phyloP scores from a whole-genome alignment of 495 filamentous ascomycete species.

The Tuber calosporum region DNA sequence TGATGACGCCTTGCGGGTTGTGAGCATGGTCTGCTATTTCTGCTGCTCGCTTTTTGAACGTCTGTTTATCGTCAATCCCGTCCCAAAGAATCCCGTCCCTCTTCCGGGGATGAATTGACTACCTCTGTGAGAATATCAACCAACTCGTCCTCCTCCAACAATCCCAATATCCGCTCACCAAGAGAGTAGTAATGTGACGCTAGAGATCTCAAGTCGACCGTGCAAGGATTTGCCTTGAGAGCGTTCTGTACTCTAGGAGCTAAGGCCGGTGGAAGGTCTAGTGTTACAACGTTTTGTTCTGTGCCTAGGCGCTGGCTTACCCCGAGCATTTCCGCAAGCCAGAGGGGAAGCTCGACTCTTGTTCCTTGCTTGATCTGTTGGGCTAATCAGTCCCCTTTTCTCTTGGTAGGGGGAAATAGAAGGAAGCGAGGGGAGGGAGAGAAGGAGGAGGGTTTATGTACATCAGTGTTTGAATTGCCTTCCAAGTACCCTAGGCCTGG shows the following conservation, averaged over 20 bases:
- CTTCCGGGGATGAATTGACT: conserved; percentile 22
- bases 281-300: conserved; percentile 56
- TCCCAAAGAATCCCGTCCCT: background rate
- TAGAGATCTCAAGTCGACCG: conserved; percentile 71
- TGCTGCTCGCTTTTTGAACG: conserved; percentile 71
- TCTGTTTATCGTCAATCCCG: conserved; percentile 45
- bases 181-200: conserved; percentile 83
- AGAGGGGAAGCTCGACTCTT: conserved; percentile 75
- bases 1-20: conserved; percentile 66
- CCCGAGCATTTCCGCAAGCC: conserved; percentile 95
- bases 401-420: background rate
- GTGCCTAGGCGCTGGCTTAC: conserved; percentile 59
- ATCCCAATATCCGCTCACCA: conserved; percentile 72
- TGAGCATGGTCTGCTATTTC: conserved; percentile 87
- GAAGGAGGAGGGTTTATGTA: conserved; percentile 33
- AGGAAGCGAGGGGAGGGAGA: background rate
- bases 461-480: conserved; percentile 58
- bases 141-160: conserved; percentile 87
- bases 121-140: conserved; percentile 67
- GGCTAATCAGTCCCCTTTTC: background rate
- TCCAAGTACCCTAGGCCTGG: conserved; percentile 83
- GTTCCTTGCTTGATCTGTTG: conserved; percentile 64
- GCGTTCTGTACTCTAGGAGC: conserved; percentile 79
- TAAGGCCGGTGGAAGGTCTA: conserved; percentile 73
- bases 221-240: conserved; percentile 78